Percentiles rank a stretch among this genome's conserved stretches.
phyloP scores from a whole-genome alignment of 2,329 filamentous ascomycete genomes.

The Calonectria pseudoreteaudii region DNA sequence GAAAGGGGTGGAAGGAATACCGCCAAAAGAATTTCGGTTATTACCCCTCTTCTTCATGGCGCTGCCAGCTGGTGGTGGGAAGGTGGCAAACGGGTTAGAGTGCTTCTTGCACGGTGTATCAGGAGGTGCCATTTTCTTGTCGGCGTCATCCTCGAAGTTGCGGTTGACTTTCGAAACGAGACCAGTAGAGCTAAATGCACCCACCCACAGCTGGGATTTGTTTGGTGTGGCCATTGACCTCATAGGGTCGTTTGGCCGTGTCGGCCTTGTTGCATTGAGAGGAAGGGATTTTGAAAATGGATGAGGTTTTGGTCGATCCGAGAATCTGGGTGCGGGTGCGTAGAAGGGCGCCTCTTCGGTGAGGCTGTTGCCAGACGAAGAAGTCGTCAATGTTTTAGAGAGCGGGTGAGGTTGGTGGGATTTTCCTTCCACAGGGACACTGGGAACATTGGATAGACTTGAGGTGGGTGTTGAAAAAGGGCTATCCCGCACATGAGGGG shows the following conservation, averaged over 20 bases:
- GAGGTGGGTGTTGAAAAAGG: constrained; percentile 69
- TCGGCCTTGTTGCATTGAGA: constrained; percentile 53
- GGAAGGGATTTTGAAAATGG: constrained; percentile 54
- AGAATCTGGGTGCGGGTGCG: constrained; percentile 44
- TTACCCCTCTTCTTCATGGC: constrained; percentile 73
- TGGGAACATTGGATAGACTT: constrained; percentile 64
- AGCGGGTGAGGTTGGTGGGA: constrained; percentile 79
- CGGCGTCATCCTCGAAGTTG: constrained; percentile 75
- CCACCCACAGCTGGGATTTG: constrained; percentile 70
- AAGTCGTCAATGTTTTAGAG: constrained; percentile 87
- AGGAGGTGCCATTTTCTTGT: constrained; percentile 78
- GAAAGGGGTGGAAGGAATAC: constrained; percentile 85
- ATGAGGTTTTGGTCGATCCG: constrained; percentile 45
- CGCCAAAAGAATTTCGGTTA: constrained; percentile 75
- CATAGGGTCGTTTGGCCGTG: constrained; percentile 46
- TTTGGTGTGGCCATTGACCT: constrained; percentile 59
- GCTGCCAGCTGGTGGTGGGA: constrained; percentile 69
- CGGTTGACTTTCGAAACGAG: constrained; percentile 95
- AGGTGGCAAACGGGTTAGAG: constrained; percentile 75
- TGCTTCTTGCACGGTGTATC: constrained; percentile 97
- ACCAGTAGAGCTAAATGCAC: constrained; percentile 93
- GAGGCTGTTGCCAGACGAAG: constrained; percentile 84
- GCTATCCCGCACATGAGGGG: constrained; percentile 72
- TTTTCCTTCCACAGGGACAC: constrained; percentile 53
- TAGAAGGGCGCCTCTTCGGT: constrained; percentile 71